Percentiles rank a stretch among this genome's conserved stretches.
Evolutionary conservation across 331 rosid species (phyloP).

Genomic region (Telfairia occidentalis): DNA sequence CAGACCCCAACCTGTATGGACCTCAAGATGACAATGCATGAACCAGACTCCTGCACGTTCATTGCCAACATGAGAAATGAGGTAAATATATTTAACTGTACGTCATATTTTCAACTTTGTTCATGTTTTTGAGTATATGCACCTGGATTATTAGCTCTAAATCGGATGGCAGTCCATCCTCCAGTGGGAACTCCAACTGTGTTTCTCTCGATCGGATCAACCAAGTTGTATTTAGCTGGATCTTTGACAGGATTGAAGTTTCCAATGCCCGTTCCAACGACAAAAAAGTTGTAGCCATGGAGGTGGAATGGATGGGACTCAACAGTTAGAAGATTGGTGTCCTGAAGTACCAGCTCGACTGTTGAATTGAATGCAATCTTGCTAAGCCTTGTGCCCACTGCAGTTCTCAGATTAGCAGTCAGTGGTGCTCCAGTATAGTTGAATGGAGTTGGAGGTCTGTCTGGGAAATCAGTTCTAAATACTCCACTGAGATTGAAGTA

Average conservation of each 20-base stretch:
- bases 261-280: slow-evolving; percentile 49
- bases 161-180: slow-evolving; percentile 78
- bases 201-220: slow-evolving; percentile 73
- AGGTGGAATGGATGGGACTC: slow-evolving; percentile 83
- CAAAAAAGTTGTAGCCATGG: slow-evolving; percentile 66
- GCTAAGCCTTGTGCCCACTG: slow-evolving; percentile 44
- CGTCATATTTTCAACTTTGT: neutral
- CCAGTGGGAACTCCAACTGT: slow-evolving; percentile 69
- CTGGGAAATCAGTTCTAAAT: slow-evolving; percentile 55
- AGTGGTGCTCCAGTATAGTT: slow-evolving; percentile 60
- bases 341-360: slow-evolving; percentile 61
- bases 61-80: neutral
- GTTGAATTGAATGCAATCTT: slow-evolving; percentile 62
- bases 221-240: slow-evolving; percentile 50
- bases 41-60: slow-evolving; percentile 60
- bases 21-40: slow-evolving; percentile 72
- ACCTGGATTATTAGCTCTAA: slow-evolving; percentile 76
- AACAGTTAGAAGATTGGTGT: slow-evolving; percentile 52
- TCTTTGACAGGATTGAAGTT: slow-evolving; percentile 61
- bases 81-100: neutral
- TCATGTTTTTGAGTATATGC: neutral
- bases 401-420: slow-evolving; percentile 44
- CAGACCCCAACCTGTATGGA: slow-evolving; percentile 82
- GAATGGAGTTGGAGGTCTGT: slow-evolving; percentile 38
- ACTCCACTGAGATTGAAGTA: slow-evolving; percentile 46